Evolutionary conservation across 257 asterid genomes (phyloP).

Genomic region (Jaltomata sinuosa): DNA sequence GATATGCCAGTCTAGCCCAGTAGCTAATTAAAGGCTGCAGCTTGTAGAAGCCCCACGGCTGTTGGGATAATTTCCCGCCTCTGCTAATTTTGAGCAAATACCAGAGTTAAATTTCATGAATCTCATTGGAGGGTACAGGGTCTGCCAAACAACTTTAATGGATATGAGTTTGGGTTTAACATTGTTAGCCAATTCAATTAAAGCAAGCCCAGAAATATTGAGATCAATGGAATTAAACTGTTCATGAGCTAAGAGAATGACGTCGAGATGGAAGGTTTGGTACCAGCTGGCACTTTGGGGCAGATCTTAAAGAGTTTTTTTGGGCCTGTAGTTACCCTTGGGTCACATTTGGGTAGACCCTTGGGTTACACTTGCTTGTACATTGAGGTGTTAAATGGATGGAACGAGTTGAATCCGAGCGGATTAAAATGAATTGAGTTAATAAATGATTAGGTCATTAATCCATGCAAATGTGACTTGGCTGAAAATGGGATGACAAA

Average conservation of each 20-base stretch:
- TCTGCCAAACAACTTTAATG: not conserved
- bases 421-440: too few species aligned
- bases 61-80: not conserved
- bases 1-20: too few species aligned
- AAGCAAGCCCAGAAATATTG: not conserved
- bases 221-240: not conserved
- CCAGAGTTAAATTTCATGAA: not conserved
- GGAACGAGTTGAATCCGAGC: too few species aligned
- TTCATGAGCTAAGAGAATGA: too few species aligned
- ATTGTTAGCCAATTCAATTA: not conserved
- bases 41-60: not conserved
- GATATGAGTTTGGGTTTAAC: not conserved
- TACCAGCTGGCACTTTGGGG: not conserved
- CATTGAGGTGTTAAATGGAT: not conserved
- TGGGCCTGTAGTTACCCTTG: not conserved
- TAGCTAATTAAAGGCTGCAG: not conserved
- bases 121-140: not conserved
- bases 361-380: not conserved
- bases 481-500: too few species aligned
- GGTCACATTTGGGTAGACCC: not conserved
- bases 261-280: not conserved
- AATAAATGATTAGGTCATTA: too few species aligned
- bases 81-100: not conserved
- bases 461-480: too few species aligned
- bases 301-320: not conserved